These are phyloP conservation scores for Tricholoma sp. DNA, from an alignment of 768 basidiomycete species.

Conservation along the genomic window DNA sequence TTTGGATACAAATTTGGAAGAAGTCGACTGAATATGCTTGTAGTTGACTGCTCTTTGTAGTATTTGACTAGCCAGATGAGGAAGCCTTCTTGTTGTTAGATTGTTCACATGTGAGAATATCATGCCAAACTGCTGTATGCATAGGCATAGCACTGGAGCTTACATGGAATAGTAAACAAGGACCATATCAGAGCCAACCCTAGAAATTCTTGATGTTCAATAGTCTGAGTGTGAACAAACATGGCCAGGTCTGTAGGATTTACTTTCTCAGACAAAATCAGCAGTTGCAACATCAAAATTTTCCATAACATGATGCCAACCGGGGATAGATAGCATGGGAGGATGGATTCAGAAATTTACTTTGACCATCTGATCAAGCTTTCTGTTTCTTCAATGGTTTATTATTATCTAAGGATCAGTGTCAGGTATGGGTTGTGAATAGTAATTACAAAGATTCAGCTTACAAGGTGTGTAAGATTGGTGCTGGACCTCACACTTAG, in stretches of 20 bases:
- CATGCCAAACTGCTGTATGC: slow-evolving; percentile 5
- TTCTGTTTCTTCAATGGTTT: neutral
- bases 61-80: too few relatives aligned
- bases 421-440: too few relatives aligned
- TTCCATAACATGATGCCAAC: neutral
- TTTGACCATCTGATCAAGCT: neutral
- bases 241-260: neutral
- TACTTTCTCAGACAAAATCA: neutral
- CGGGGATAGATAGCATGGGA: neutral
- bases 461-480: neutral
- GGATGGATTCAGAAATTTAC: neutral
- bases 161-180: slow-evolving; percentile 1
- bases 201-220: neutral
- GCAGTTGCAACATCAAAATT: neutral
- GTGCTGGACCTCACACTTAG: neutral
- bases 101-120: slow-evolving; percentile 1
- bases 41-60: neutral
- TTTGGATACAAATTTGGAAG: neutral
- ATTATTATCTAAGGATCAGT: too few relatives aligned
- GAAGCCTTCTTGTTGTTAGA: neutral
- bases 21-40: neutral
- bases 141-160: slow-evolving; percentile 1
- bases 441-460: too few relatives aligned
- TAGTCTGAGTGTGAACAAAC: neutral
- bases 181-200: slow-evolving; percentile 4